Conservation (phyloP, 2,329 filamentous ascomycete genomes). For the Nemania abortiva region DNA sequence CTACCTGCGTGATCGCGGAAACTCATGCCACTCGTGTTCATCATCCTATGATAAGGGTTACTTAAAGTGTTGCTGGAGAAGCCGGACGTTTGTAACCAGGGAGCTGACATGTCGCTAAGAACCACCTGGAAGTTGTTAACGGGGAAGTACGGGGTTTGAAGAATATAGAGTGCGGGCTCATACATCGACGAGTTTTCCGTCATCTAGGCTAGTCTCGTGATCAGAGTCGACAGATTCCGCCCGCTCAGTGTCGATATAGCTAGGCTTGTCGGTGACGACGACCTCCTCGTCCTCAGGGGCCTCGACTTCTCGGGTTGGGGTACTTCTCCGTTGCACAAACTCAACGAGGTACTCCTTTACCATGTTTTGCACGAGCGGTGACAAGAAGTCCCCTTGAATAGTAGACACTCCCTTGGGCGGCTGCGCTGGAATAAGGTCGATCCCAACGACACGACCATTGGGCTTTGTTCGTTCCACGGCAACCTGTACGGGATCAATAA, state of each 20-base stretch:
- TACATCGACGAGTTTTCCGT: slow-evolving; percentile 78
- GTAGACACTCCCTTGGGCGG: slow-evolving; percentile 92
- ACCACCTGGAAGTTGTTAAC: slow-evolving; percentile 70
- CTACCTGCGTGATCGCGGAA: slow-evolving; percentile 93
- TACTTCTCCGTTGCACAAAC: slow-evolving; percentile 42
- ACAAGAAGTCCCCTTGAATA: slow-evolving; percentile 94
- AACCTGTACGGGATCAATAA: slow-evolving; percentile 66
- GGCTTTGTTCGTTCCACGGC: slow-evolving; percentile 83
- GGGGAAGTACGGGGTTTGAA: background rate
- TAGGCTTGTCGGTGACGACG: slow-evolving; percentile 59
- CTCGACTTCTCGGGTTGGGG: slow-evolving; percentile 26
- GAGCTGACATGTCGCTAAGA: slow-evolving; percentile 98
- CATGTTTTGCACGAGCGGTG: slow-evolving; percentile 77
- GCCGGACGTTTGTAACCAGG: slow-evolving; percentile 85
- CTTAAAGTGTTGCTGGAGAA: slow-evolving; percentile 90
- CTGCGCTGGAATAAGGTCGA: slow-evolving; percentile 93
- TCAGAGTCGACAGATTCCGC: slow-evolving; percentile 54
- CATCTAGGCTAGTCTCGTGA: slow-evolving; percentile 51
- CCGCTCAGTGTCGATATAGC: slow-evolving; percentile 76
- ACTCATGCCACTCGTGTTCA: slow-evolving; percentile 93
- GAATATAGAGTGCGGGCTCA: background rate
- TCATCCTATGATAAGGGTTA: slow-evolving; percentile 98
- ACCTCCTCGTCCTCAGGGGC: slow-evolving; percentile 41
- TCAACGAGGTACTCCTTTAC: slow-evolving; percentile 81
- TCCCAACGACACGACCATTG: slow-evolving; percentile 83